Evolutionary conservation across 306 rosid genomes (phyloP).

Genomic region (Pterocarpus macrocarpus): DNA sequence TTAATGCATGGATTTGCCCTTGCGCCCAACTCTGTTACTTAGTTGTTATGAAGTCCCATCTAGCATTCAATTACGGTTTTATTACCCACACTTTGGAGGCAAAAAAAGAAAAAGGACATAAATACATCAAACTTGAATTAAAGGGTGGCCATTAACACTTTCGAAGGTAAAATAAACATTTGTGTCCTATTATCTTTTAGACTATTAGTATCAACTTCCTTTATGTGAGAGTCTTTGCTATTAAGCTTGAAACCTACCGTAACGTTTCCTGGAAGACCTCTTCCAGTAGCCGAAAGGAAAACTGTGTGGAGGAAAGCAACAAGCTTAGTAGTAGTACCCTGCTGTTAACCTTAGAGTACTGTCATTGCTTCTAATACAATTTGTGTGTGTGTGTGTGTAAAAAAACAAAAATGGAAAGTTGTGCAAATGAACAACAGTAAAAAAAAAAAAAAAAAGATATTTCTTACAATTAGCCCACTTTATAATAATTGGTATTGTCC

Average conservation of each 20-base stretch:
- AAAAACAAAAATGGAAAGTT: background rate
- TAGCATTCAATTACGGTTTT: constrained; percentile 19
- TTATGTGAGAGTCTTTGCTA: constrained; percentile 3
- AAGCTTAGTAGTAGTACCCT: background rate
- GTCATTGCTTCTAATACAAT: background rate
- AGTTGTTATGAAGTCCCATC: background rate
- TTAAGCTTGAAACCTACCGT: constrained; percentile 24
- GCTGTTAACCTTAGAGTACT: background rate
- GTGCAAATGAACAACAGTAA: background rate
- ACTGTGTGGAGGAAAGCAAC: background rate
- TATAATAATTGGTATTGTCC: background rate
- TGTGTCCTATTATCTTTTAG: background rate
- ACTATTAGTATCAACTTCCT: constrained; percentile 23
- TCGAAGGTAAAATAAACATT: constrained; percentile 23
- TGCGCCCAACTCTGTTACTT: background rate
- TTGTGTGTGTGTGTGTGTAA: background rate
- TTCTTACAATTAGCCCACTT: background rate
- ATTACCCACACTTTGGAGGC: constrained; percentile 1
- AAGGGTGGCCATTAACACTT: background rate
- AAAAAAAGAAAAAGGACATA: background rate
- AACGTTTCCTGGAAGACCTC: background rate
- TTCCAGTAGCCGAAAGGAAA: background rate
- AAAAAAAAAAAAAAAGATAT: background rate
- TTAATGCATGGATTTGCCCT: constrained; percentile 34
- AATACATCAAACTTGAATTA: constrained; percentile 4